Percentiles rank a stretch among this genome's conserved stretches.
phyloP scores from a whole-genome alignment of 2,329 filamentous ascomycete species.

The Trichoderma polysporum region DNA sequence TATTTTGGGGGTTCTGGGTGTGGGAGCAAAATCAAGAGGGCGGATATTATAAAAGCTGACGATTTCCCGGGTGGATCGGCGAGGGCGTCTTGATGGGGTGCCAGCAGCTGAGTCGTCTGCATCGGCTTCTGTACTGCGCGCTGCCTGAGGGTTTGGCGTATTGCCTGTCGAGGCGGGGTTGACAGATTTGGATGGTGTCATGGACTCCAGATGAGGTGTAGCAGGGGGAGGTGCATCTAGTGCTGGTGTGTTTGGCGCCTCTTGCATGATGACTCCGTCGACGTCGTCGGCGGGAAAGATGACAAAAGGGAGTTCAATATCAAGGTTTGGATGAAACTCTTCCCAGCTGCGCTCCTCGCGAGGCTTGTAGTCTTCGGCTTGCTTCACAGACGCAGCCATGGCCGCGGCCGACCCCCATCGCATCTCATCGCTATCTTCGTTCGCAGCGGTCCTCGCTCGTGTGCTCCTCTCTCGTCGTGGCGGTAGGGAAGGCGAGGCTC shows the following conservation, averaged over 20 bases:
- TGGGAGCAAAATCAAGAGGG: slow-evolving; percentile 42
- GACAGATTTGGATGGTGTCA: slow-evolving; percentile 48
- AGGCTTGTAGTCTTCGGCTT: slow-evolving; percentile 95
- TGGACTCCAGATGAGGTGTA: slow-evolving; percentile 40
- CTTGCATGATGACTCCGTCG: slow-evolving; percentile 62
- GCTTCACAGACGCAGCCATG: slow-evolving; percentile 81
- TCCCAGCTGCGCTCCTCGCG: slow-evolving; percentile 96
- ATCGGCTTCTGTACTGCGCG: slow-evolving; percentile 32
- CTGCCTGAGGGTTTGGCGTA: slow-evolving; percentile 41
- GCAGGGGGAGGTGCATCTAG: slow-evolving; percentile 26
- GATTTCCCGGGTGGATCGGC: slow-evolving; percentile 51
- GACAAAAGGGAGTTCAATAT: slow-evolving; percentile 78
- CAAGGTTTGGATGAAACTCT: slow-evolving; percentile 93
- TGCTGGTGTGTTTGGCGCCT: slow-evolving; percentile 40
- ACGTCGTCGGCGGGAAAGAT: slow-evolving; percentile 82
- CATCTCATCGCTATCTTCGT: slow-evolving; percentile 58
- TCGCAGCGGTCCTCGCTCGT: slow-evolving; percentile 52
- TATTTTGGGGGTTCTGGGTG: slow-evolving; percentile 61
- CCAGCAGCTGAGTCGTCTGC: slow-evolving; percentile 33
- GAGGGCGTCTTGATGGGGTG: slow-evolving; percentile 38
- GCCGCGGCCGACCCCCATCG: slow-evolving; percentile 86
- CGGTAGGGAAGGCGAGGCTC: slow-evolving; percentile 42
- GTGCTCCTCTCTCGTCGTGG: slow-evolving; percentile 59
- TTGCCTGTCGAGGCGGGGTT: slow-evolving; percentile 45
- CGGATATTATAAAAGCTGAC: slow-evolving; percentile 55